Base-by-base conservation (phyloP, 441 rosid species). In the Populus tomentosa region DNA sequence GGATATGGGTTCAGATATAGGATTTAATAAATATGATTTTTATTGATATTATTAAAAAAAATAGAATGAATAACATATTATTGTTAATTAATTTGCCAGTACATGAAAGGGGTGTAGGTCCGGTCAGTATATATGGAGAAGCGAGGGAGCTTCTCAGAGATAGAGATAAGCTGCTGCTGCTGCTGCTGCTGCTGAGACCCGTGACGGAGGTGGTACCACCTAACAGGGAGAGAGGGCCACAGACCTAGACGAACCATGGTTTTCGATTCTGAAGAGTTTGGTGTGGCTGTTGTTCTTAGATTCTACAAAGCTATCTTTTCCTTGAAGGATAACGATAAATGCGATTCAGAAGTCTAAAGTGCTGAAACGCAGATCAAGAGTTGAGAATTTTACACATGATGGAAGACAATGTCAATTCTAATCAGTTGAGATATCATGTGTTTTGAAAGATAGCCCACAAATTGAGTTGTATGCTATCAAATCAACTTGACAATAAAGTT, bases 141-240 rank as follows among this genome's bases (percentile, higher is more conserved):
- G 36, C 8, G 23, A 38, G 33, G 14, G 50, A 35, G 61, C 35
- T 10, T 66, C 68, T 65, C 20, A 75, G 28, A 18, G 65, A 53
- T 10, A 35, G 67, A 66, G 62, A 67, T 67, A 77, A 65, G 65
- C 75, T 77, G 71, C 63, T 18, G n/a, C 21, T 4, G 65, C 75
- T 77, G 72, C 64, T n/a, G 21, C 26, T 33, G 36, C 36, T 33
- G 36, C 36, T 33, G 36, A 62, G 74, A 63, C 75, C 63, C 79
- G 70, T 70, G 50, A 4, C 32, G 21, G 62, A 3, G 23, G 62
- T 56, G 21, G 62, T 56, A 20, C 62, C 21, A 7, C 62, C 4
- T 56, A 2, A 7, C 23, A 56, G 10, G 7, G 62, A 56, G 62
- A 56, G 62, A 20, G 21, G 8, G 1, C 62, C 8, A 16, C 2